Percentiles rank a stretch among this genome's conserved stretches.
These are phyloP conservation scores for Penstemon davidsonii DNA, from an alignment of 257 asterid species.

Conservation along the genomic window DNA sequence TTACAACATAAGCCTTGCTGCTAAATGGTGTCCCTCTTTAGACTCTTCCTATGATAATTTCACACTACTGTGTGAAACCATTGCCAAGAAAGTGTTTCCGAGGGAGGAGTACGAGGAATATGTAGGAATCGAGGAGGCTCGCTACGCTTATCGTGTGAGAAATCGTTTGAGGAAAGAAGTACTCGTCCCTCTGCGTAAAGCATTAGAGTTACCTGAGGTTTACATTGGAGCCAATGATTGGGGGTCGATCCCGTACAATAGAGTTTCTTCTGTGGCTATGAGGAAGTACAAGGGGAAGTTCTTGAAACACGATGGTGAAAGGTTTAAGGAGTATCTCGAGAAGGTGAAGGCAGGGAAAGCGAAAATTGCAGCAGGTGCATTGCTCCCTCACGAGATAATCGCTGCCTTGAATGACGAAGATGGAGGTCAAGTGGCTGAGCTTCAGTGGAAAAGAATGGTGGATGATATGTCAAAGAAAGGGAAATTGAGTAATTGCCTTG, in stretches of 20 bases:
- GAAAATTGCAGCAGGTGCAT: constrained; percentile 44
- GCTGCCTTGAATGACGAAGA: constrained; percentile 17
- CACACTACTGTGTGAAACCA: constrained; percentile 49
- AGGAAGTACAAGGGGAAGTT: constrained; percentile 37
- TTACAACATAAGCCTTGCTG: constrained; percentile 43
- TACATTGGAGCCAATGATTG: constrained; percentile 45
- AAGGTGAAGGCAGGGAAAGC: constrained; percentile 40
- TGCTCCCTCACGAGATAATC: constrained; percentile 52
- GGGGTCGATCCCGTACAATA: constrained; percentile 33
- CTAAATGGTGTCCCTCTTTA: constrained; percentile 66
- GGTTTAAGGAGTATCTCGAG: constrained; percentile 43
- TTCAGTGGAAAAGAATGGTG: constrained; percentile 64
- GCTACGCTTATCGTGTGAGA: constrained; percentile 51
- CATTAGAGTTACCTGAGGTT: constrained; percentile 53
- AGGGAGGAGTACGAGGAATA: constrained; percentile 40
- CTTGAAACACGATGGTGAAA: constrained; percentile 37
- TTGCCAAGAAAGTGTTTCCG: constrained; percentile 48
- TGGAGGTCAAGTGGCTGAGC: constrained; percentile 46
- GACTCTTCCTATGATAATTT: constrained; percentile 44
- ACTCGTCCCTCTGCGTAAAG: constrained; percentile 46
- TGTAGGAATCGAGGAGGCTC: constrained; percentile 41
- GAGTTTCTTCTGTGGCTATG: constrained; percentile 63
- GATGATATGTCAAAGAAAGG: constrained; percentile 42
- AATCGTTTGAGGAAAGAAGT: constrained; percentile 59
- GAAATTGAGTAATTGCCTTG: constrained; percentile 38